phyloP scores from a whole-genome alignment of 192 early-diverging fungal species.

The Entomortierella beljakovae region DNA sequence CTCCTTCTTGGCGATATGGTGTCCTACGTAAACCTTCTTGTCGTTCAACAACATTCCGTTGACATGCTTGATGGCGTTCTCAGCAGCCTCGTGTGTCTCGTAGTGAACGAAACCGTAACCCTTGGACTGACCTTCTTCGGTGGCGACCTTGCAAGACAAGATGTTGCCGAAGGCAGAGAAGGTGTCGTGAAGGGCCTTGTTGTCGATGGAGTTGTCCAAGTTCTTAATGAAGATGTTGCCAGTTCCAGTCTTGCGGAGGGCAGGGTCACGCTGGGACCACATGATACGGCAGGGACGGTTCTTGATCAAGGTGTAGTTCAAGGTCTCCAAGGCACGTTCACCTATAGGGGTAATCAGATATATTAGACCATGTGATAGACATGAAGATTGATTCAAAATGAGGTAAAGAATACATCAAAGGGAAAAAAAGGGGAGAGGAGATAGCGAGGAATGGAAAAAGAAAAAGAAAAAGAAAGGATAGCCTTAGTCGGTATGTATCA shows the following conservation, averaged over 20 bases:
- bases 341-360: constrained; percentile 51
- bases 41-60: constrained; percentile 99
- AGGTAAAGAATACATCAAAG: not conserved
- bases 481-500: too few relatives aligned
- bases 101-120: constrained; percentile 99
- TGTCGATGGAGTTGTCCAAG: constrained; percentile 96
- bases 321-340: constrained; percentile 90
- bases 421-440: too few relatives aligned
- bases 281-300: constrained; percentile 98
- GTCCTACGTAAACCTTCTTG: constrained; percentile 96
- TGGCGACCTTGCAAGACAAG: constrained; percentile 97
- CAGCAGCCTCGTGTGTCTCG: constrained; percentile 93
- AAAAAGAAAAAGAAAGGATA: too few relatives aligned
- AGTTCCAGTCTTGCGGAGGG: constrained; percentile 84
- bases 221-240: constrained; percentile 99
- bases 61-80: constrained; percentile 96
- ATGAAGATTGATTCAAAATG: constrained; percentile 10
- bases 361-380: not conserved
- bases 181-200: constrained; percentile 99
- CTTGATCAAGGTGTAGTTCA: constrained; percentile 98
- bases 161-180: constrained; percentile 98
- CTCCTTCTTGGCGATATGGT: constrained; percentile 93
- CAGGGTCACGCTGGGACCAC: constrained; percentile 99
- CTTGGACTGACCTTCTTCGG: constrained; percentile 85
- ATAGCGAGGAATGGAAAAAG: not conserved